These are phyloP conservation scores for Kodamaea anthophila DNA, from an alignment of 1,139 yeast genomes.

Conservation along the genomic window DNA sequence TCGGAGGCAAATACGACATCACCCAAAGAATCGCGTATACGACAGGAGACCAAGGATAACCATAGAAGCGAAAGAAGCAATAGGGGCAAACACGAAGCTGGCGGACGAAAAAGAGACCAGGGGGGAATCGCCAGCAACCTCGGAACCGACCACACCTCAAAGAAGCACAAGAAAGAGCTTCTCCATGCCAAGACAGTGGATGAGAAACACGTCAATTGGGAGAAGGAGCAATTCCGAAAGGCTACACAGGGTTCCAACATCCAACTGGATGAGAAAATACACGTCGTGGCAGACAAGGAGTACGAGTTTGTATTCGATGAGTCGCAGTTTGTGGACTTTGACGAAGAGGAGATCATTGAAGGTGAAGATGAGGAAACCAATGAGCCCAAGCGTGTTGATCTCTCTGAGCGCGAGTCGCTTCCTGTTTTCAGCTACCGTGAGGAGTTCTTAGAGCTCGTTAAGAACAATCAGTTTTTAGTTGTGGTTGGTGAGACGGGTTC, in stretches of 20 bases:
- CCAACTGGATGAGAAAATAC: constrained; percentile 40
- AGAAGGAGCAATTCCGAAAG: constrained; percentile 50
- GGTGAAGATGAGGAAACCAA: constrained; percentile 24
- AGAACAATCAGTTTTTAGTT: constrained; percentile 65
- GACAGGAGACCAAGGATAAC: too few relatives aligned
- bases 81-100: too few relatives aligned
- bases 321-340: constrained; percentile 64
- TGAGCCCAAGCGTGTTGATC: too few relatives aligned
- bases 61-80: too few relatives aligned
- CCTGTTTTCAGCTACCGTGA: constrained; percentile 71
- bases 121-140: too few relatives aligned
- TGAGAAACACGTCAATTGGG: constrained; percentile 51
- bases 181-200: constrained; percentile 30
- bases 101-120: too few relatives aligned
- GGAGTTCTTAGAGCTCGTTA: constrained; percentile 57
- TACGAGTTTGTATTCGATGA: constrained; percentile 85
- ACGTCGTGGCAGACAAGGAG: constrained; percentile 41
- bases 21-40: too few relatives aligned
- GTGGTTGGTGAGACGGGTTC: constrained; percentile 98
- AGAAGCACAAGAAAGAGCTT: constrained; percentile 33
- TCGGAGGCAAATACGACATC: too few relatives aligned
- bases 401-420: constrained; percentile 50
- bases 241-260: constrained; percentile 26
- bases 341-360: constrained; percentile 26
- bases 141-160: too few relatives aligned